Base-by-base conservation (phyloP, 805 yeast species). In the Millerozyma acaciae region DNA sequence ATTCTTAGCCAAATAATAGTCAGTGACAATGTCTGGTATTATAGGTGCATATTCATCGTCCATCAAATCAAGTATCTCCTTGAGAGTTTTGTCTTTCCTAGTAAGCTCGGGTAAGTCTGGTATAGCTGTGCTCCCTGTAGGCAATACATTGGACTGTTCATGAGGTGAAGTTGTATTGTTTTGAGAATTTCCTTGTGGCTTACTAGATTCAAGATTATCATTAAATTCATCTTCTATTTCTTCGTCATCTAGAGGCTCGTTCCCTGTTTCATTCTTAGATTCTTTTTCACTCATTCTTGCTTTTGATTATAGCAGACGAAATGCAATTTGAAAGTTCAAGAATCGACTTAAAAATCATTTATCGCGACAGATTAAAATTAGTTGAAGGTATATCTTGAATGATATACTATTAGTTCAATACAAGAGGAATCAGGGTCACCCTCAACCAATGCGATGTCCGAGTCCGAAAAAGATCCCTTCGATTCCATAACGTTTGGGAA, bases 1-100 rank as follows among this genome's bases (percentile, higher is more conserved):
- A 41, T 87, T 82, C 50, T 82, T 81, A 16, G 86, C 76, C 33
- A 90, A 62, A 50, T 90, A 93, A 55, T 88, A 93, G 52, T 90
- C 97, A 0, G 96, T 84, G 8, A 93, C 97, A 0, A 95, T 89
- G 54, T 93, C 97, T 0, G 98, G 98, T 25, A 93, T 93, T 21
- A 90, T 81, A 2, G 98, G 98, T 3, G 96, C 86, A 54, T 81
- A 87, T 38, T 88, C 96, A 3, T 62, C 68, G 44, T 87, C 95
- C 90, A 93, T 82, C 69, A 88, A 68, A 21, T 81, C 83, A 18
- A 93, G 66, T 21, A 93, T 80, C 47, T 93, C 97, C 46, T 81
- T 77, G 33, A 93, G 63, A 0, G 93, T 80, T 49, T 84, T 84
- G 51, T 87, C 95, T 46, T 83, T 82, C 44, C 87, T 69, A 1